These are phyloP conservation scores for Aspergillus sp. DNA, from an alignment of 2,329 filamentous ascomycete species.

Conservation along the genomic window DNA sequence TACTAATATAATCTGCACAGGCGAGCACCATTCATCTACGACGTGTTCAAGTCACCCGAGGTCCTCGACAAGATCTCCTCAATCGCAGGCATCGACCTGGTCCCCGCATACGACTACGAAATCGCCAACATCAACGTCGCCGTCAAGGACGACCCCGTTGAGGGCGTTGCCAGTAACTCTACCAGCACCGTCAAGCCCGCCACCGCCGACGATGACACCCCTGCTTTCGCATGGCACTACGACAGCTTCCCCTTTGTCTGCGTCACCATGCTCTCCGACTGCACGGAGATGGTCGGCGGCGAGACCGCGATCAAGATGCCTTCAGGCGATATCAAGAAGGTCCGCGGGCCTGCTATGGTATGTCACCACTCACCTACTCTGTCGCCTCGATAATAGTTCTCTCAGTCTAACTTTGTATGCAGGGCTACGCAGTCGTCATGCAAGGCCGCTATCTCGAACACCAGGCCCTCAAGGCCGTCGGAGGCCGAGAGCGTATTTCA, in stretches of 20 bases:
- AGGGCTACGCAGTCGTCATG: constrained; percentile 54
- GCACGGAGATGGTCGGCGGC: constrained; percentile 62
- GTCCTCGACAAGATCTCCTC: constrained; percentile 55
- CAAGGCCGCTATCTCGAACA: constrained; percentile 67
- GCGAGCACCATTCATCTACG: constrained; percentile 62
- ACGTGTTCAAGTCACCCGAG: constrained; percentile 57
- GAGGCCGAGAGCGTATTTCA: constrained; percentile 59
- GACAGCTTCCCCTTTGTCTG: constrained; percentile 70
- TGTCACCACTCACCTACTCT: background rate
- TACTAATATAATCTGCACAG: constrained; percentile 42
- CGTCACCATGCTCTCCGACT: constrained; percentile 67
- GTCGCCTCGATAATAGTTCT: too few relatives aligned
- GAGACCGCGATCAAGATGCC: constrained; percentile 37
- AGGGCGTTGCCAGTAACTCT: background rate
- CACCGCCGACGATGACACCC: constrained; percentile 46
- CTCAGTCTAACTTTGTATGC: too few relatives aligned
- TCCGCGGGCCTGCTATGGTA: constrained; percentile 4
- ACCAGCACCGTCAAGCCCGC: background rate
- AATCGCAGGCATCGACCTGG: constrained; percentile 58
- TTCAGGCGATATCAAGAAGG: background rate
- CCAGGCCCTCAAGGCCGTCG: constrained; percentile 57
- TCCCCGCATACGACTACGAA: constrained; percentile 58
- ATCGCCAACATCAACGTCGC: constrained; percentile 60
- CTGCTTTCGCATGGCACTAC: constrained; percentile 61
- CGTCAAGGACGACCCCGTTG: constrained; percentile 22